Conservation (phyloP, 1,284 basidiomycete species). For the Ceratobasidium sp. region DNA sequence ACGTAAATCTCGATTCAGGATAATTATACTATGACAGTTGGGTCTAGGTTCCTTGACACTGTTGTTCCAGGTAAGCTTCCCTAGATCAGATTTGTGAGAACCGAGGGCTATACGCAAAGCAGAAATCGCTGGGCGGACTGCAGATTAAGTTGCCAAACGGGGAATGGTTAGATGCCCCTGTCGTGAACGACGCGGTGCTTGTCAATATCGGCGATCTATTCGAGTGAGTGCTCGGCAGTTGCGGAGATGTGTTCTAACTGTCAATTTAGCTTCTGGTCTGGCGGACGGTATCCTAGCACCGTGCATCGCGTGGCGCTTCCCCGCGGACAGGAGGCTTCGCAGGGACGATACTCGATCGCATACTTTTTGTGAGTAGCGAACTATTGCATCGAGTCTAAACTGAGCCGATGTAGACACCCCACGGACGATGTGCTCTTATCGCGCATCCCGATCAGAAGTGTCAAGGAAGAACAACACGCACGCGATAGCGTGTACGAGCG, state of each 20-base stretch:
- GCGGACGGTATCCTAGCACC: conserved; percentile 41
- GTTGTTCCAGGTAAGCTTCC: conserved; percentile 39
- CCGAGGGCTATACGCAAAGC: neutral
- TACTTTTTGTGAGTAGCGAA: conserved; percentile 40
- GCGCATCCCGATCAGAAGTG: conserved; percentile 27
- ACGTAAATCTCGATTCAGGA: neutral
- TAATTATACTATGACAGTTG: neutral
- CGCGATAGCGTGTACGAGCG: conserved; percentile 22
- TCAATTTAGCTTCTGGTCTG: conserved; percentile 40
- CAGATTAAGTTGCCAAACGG: conserved; percentile 40
- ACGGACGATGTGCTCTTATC: conserved; percentile 38
- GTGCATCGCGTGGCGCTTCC: conserved; percentile 41
- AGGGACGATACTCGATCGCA: conserved; percentile 40
- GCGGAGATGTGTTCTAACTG: neutral
- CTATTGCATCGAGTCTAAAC: neutral
- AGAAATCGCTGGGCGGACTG: conserved; percentile 41
- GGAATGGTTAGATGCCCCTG: conserved; percentile 42
- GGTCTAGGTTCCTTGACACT: conserved; percentile 40
- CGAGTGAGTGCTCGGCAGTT: conserved; percentile 14
- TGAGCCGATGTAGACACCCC: conserved; percentile 33
- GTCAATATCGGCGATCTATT: conserved; percentile 40
- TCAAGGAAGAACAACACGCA: conserved; percentile 22
- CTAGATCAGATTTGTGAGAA: neutral
- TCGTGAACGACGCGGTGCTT: conserved; percentile 36
- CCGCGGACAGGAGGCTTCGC: conserved; percentile 27